phyloP scores from a whole-genome alignment of 345 rosid species.

The Dovyalis caffra region DNA sequence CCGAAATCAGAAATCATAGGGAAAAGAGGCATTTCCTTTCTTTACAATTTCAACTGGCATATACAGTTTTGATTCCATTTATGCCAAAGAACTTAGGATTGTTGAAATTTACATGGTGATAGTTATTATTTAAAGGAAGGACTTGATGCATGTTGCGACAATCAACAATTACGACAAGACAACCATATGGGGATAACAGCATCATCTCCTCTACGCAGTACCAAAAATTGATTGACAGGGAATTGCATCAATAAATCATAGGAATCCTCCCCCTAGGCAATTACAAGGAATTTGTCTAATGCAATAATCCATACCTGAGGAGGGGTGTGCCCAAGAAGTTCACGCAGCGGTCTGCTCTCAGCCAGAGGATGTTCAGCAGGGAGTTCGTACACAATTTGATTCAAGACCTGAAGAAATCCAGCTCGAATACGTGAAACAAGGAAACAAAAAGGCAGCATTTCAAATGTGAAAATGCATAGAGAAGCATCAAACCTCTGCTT shows the following conservation, averaged over 20 bases:
- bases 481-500: constrained; percentile 68
- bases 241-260: no score
- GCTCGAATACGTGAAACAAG: constrained; percentile 13
- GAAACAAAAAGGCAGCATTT: background rate
- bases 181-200: no score
- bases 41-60: background rate
- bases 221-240: background rate
- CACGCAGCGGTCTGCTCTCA: constrained; percentile 73
- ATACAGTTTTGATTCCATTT: background rate
- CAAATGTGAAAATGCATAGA: background rate
- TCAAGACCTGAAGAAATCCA: constrained; percentile 53
- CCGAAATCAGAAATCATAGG: background rate
- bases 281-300: background rate
- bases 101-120: background rate
- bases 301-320: constrained; percentile 52
- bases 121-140: no score
- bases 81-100: background rate
- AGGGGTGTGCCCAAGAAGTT: constrained; percentile 92
- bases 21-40: background rate
- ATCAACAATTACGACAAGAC: no score
- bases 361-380: constrained; percentile 94
- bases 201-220: background rate
- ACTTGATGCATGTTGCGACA: no score
- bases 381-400: constrained; percentile 92
- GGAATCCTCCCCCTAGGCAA: background rate